A percentile compares a stretch with the other conserved stretches of the same genome.
Conservation (phyloP, 176 grass and related monocot genomes). For the Metroxylon sagu region DNA sequence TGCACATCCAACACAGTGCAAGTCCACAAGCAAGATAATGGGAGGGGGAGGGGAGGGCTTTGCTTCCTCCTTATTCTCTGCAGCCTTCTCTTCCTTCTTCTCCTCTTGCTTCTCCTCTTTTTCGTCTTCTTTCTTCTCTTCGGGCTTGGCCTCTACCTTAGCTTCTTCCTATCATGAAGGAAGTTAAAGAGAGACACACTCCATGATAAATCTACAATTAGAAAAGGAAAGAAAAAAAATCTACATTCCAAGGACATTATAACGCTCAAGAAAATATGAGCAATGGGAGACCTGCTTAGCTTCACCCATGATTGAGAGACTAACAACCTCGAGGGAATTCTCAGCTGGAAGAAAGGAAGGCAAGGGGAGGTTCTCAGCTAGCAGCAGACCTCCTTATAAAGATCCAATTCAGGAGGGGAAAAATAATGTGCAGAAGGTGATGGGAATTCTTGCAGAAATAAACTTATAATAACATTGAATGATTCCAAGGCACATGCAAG, state of each 20-base stretch:
- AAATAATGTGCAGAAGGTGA: slow-evolving; percentile 15
- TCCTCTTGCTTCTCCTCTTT: slow-evolving; percentile 2
- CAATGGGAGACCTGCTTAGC: slow-evolving; percentile 20
- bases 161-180: slow-evolving; percentile 9
- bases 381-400: slow-evolving; percentile 11
- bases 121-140: slow-evolving; percentile 18
- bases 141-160: not conserved
- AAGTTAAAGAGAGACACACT: not conserved
- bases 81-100: slow-evolving; percentile 21
- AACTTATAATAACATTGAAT: slow-evolving; percentile 23
- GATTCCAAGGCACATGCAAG: slow-evolving; percentile 33
- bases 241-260: no score
- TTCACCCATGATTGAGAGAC: slow-evolving; percentile 24
- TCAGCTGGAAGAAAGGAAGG: not conserved
- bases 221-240: no score
- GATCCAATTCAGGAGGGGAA: not conserved
- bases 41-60: slow-evolving; percentile 30
- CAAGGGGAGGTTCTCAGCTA: slow-evolving; percentile 5
- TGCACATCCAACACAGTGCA: slow-evolving; percentile 79
- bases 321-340: no score
- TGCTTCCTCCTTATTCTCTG: slow-evolving; percentile 11
- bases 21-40: slow-evolving; percentile 40
- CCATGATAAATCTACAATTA: no score
- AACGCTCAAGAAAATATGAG: no score
- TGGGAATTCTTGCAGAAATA: slow-evolving; percentile 15